Conservation (phyloP, 2,329 filamentous ascomycete genomes). For the Raffaelea arxii region DNA sequence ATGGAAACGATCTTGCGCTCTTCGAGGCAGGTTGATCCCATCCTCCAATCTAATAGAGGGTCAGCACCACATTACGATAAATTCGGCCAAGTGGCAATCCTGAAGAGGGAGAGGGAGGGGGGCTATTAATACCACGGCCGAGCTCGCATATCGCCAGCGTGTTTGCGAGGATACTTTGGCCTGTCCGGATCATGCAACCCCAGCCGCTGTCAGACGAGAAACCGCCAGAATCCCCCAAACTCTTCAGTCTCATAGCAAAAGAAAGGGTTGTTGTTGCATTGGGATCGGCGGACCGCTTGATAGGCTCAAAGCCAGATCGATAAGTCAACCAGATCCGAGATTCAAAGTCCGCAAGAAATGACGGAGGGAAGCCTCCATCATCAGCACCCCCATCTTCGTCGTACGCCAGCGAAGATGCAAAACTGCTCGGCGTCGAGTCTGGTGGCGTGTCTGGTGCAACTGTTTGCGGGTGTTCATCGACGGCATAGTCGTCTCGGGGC, state of each 20-base stretch:
- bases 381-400: constrained; percentile 27
- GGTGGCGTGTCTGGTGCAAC: constrained; percentile 32
- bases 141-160: constrained; percentile 62
- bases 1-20: constrained; percentile 66
- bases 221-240: constrained; percentile 63
- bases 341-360: constrained; percentile 88
- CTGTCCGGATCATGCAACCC: constrained; percentile 98
- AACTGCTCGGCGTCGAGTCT: constrained; percentile 39
- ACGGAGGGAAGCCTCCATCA: constrained; percentile 64
- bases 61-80: background rate
- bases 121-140: constrained; percentile 56
- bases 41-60: too few relatives aligned
- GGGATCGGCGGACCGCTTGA: constrained; percentile 68
- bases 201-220: constrained; percentile 94
- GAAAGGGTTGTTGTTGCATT: constrained; percentile 64
- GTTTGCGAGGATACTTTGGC: constrained; percentile 88
- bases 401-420: constrained; percentile 41
- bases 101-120: background rate
- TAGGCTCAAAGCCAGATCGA: constrained; percentile 73
- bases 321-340: constrained; percentile 96
- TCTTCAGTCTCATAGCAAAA: constrained; percentile 74
- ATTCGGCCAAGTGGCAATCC: background rate
- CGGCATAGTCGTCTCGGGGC: background rate
- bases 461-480: constrained; percentile 8
- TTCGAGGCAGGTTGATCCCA: too few relatives aligned